Evolutionary conservation across 371 early-diverging fungal genomes (phyloP).

Genomic region (Syncephalastrum contaminatum): DNA sequence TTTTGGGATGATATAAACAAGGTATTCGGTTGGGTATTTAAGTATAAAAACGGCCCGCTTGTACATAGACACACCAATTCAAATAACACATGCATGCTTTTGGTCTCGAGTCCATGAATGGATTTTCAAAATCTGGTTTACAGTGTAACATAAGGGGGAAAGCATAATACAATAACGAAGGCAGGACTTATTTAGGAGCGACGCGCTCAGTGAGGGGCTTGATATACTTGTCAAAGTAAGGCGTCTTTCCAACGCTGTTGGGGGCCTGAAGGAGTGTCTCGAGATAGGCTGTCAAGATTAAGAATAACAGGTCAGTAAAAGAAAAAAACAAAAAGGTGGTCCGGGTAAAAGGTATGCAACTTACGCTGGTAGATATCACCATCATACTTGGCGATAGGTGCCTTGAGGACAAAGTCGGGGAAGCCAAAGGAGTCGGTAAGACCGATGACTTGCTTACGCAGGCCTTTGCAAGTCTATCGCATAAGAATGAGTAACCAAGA

Average conservation of each 20-base stretch:
- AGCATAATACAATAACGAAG: neutral
- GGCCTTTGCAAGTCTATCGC: slow-evolving; percentile 39
- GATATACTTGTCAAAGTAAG: slow-evolving; percentile 26
- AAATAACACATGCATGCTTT: too few species aligned
- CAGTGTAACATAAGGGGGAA: slow-evolving; percentile 1
- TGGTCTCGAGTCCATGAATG: too few species aligned
- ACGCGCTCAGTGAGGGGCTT: slow-evolving; percentile 25
- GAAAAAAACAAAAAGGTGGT: neutral
- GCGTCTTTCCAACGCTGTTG: slow-evolving; percentile 23
- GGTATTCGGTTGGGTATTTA: too few species aligned
- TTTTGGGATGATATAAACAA: slow-evolving; percentile 71
- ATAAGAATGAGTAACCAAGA: neutral
- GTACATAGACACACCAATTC: too few species aligned
- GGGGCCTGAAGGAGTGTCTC: slow-evolving; percentile 26
- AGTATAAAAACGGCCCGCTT: too few species aligned
- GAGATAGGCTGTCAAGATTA: slow-evolving; percentile 17
- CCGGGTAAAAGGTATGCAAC: neutral
- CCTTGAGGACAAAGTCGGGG: slow-evolving; percentile 68
- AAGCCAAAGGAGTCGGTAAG: slow-evolving; percentile 61
- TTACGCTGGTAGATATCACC: slow-evolving; percentile 61
- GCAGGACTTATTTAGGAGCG: slow-evolving; percentile 4
- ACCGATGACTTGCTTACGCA: slow-evolving; percentile 62
- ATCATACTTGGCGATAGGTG: slow-evolving; percentile 64
- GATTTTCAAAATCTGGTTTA: too few species aligned
- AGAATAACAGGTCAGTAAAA: neutral